Evolutionary conservation across 306 rosid genomes (phyloP).

Genomic region (Lathyrus tuberosus): DNA sequence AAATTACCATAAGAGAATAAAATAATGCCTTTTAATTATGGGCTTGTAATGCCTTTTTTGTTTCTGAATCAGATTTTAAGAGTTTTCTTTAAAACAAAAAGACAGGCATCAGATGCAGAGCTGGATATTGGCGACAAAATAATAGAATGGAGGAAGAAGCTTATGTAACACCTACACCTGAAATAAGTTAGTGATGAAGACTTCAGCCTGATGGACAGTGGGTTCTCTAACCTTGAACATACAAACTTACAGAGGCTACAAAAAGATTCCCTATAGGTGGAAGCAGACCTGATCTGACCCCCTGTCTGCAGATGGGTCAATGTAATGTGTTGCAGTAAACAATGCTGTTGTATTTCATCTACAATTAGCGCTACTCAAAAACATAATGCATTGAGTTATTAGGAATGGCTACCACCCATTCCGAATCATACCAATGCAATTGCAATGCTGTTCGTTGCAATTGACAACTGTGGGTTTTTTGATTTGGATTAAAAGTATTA

Average conservation of each 20-base stretch:
- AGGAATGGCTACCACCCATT: not conserved
- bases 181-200: not conserved
- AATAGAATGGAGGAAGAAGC: not conserved
- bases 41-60: not conserved
- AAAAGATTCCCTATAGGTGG: not conserved
- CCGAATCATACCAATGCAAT: not conserved
- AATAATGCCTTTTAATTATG: not conserved
- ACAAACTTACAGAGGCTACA: not conserved
- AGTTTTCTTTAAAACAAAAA: not conserved
- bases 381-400: not conserved
- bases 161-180: not conserved
- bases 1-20: not conserved
- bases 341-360: not conserved
- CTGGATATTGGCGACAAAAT: not conserved
- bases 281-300: not conserved
- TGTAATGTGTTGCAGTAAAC: not conserved
- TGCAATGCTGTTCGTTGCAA: not conserved
- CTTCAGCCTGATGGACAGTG: not conserved
- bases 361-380: not conserved
- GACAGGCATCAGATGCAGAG: not conserved
- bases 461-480: not conserved
- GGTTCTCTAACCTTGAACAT: not conserved
- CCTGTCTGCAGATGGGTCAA: conserved; percentile 2
- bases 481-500: not conserved
- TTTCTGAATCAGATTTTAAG: conserved; percentile 1